A percentile compares a stretch with the other conserved stretches of the same genome.
Conservation (phyloP, 2,329 filamentous ascomycete species). For the Akanthomyces dipterigenus region DNA sequence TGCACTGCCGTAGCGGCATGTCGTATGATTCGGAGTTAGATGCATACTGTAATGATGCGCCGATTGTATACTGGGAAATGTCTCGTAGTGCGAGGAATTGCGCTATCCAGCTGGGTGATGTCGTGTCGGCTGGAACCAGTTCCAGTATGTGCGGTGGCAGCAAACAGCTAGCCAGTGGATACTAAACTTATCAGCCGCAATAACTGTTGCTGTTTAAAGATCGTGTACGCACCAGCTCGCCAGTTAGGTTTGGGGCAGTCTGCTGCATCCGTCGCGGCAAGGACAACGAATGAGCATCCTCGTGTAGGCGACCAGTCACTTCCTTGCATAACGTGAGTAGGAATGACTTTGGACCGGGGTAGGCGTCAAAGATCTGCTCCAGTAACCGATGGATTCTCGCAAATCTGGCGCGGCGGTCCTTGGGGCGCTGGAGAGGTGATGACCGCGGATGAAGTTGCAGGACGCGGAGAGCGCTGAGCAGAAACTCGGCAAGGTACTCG, state of each 20-base stretch:
- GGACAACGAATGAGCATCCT: slow-evolving; percentile 26
- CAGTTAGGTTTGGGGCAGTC: slow-evolving; percentile 29
- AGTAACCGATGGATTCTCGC: slow-evolving; percentile 29
- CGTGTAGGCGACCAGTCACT: slow-evolving; percentile 26
- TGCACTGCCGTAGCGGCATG: slow-evolving; percentile 26
- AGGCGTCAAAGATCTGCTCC: slow-evolving; percentile 32
- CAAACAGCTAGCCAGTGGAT: slow-evolving; percentile 30
- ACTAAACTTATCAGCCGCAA: slow-evolving; percentile 19
- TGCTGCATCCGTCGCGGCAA: slow-evolving; percentile 26
- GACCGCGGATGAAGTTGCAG: slow-evolving; percentile 32
- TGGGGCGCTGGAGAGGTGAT: slow-evolving; percentile 24
- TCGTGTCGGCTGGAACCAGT: slow-evolving; percentile 24
- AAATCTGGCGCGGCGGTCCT: slow-evolving; percentile 32
- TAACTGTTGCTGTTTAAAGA: no score
- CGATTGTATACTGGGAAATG: slow-evolving; percentile 31
- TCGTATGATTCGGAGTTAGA: slow-evolving; percentile 29
- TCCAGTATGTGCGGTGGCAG: slow-evolving; percentile 27
- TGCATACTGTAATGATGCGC: slow-evolving; percentile 31
- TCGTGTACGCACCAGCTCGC: slow-evolving; percentile 27
- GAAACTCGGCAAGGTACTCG: slow-evolving; percentile 31
- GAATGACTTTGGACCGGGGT: slow-evolving; percentile 31
- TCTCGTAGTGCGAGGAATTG: slow-evolving; percentile 34
- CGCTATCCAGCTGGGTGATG: slow-evolving; percentile 27
- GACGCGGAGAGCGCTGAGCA: slow-evolving; percentile 31
- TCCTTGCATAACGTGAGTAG: slow-evolving; percentile 32